These are phyloP conservation scores for Candida loeiensis DNA, from an alignment of 805 yeast genomes.

Conservation along the genomic window DNA sequence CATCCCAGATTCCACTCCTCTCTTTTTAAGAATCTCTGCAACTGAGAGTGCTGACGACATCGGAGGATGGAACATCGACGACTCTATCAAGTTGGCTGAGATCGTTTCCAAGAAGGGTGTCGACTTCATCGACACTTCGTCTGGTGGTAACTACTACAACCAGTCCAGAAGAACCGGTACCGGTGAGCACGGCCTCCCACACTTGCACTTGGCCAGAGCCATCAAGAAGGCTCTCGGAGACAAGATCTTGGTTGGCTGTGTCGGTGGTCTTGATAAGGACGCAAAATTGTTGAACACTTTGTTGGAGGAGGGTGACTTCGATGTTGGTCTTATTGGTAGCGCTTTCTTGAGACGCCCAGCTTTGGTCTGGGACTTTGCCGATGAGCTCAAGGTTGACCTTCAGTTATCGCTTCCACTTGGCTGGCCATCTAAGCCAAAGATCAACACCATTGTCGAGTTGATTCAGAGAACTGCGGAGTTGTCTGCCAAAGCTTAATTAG, in stretches of 20 bases:
- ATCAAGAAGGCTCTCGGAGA: slow-evolving; percentile 45
- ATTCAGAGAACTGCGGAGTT: slow-evolving; percentile 16
- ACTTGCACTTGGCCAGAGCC: slow-evolving; percentile 33
- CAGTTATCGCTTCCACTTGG: slow-evolving; percentile 25
- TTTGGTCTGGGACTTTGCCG: slow-evolving; percentile 49
- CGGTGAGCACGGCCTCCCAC: neutral
- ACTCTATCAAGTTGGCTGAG: slow-evolving; percentile 40
- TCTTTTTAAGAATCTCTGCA: slow-evolving; percentile 48
- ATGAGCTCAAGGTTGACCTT: slow-evolving; percentile 41
- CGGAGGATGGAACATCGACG: slow-evolving; percentile 43
- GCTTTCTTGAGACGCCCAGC: slow-evolving; percentile 48
- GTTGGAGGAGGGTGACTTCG: slow-evolving; percentile 42
- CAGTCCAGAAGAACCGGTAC: slow-evolving; percentile 23
- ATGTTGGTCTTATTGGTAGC: slow-evolving; percentile 46
- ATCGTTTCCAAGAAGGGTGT: slow-evolving; percentile 41
- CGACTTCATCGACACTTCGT: slow-evolving; percentile 51
- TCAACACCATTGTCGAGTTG: slow-evolving; percentile 16
- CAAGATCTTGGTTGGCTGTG: slow-evolving; percentile 40
- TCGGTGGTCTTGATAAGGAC: slow-evolving; percentile 39
- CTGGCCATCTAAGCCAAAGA: slow-evolving; percentile 21
- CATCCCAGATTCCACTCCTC: slow-evolving; percentile 38
- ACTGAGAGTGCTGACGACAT: slow-evolving; percentile 34
- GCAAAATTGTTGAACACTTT: slow-evolving; percentile 36
- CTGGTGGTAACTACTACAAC: slow-evolving; percentile 46
- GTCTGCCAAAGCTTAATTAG: neutral